phyloP scores from a whole-genome alignment of 2,329 filamentous ascomycete genomes.

The Penicillium sp. region DNA sequence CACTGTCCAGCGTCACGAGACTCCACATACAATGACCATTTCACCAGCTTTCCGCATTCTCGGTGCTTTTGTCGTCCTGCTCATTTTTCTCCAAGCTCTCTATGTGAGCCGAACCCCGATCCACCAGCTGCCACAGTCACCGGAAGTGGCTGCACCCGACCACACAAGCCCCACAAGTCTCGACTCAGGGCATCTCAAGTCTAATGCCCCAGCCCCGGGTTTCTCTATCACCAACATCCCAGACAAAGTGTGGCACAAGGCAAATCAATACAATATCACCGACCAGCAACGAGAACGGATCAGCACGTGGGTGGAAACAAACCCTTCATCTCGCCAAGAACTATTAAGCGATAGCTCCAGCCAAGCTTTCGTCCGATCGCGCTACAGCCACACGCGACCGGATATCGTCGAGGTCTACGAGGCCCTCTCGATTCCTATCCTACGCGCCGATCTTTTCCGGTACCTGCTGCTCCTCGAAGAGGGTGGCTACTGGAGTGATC shows the following conservation, averaged over 20 bases:
- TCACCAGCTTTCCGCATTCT: too few species aligned
- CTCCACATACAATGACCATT: too few species aligned
- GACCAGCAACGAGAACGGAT: constrained; percentile 19
- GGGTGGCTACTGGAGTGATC: constrained; percentile 47
- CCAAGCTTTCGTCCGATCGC: constrained; percentile 35
- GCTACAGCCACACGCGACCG: constrained; percentile 34
- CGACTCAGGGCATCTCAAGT: too few species aligned
- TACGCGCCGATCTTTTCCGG: constrained; percentile 47
- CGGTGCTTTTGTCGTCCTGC: too few species aligned
- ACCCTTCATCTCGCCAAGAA: constrained; percentile 25
- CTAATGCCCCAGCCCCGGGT: too few species aligned
- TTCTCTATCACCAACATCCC: constrained; percentile 7
- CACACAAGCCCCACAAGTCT: too few species aligned
- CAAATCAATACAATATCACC: constrained; percentile 26
- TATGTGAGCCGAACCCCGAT: too few species aligned
- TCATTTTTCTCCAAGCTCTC: too few species aligned
- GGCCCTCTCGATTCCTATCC: constrained; percentile 38
- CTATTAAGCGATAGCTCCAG: constrained; percentile 34
- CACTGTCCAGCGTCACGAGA: too few species aligned
- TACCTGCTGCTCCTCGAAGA: constrained; percentile 45
- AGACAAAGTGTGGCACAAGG: constrained; percentile 24
- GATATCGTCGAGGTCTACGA: constrained; percentile 42
- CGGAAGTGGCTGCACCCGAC: too few species aligned
- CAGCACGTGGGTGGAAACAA: constrained; percentile 29
- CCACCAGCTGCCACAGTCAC: too few species aligned